These are phyloP conservation scores for Geosmithia putterillii DNA, from an alignment of 2,329 filamentous ascomycete genomes.

Conservation along the genomic window DNA sequence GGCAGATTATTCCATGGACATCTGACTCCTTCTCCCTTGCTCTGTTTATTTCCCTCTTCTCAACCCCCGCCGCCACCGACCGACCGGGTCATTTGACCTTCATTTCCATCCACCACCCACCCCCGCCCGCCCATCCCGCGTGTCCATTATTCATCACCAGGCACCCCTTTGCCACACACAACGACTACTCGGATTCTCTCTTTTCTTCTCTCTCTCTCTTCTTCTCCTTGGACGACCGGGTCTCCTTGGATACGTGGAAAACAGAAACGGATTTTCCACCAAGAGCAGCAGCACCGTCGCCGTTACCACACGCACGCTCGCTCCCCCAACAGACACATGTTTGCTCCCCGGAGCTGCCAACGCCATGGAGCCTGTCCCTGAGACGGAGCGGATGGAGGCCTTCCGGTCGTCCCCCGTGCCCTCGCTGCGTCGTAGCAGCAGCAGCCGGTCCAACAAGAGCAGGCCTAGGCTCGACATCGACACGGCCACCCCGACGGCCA, in stretches of 20 bases:
- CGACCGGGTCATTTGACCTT: not conserved
- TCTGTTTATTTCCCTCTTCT: not conserved
- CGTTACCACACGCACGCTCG: not conserved
- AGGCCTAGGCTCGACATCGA: constrained; percentile 28
- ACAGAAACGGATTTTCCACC: too few species aligned
- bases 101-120: too few species aligned
- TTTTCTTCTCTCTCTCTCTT: too few species aligned
- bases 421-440: constrained; percentile 34
- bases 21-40: constrained; percentile 9
- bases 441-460: too few species aligned
- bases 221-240: too few species aligned
- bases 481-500: not conserved
- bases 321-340: constrained; percentile 1
- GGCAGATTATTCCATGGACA: constrained; percentile 9
- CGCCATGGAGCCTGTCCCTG: constrained; percentile 53
- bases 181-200: too few species aligned
- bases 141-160: too few species aligned
- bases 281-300: not conserved
- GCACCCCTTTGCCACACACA: too few species aligned
- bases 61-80: not conserved
- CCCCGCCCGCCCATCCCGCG: too few species aligned
- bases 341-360: not conserved
- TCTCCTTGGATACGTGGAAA: not conserved
- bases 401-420: constrained; percentile 47
- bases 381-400: constrained; percentile 56